Percentiles rank a stretch among this genome's conserved stretches.
phyloP scores from a whole-genome alignment of 176 grass and related monocot species.

The Oryza australiensis region DNA sequence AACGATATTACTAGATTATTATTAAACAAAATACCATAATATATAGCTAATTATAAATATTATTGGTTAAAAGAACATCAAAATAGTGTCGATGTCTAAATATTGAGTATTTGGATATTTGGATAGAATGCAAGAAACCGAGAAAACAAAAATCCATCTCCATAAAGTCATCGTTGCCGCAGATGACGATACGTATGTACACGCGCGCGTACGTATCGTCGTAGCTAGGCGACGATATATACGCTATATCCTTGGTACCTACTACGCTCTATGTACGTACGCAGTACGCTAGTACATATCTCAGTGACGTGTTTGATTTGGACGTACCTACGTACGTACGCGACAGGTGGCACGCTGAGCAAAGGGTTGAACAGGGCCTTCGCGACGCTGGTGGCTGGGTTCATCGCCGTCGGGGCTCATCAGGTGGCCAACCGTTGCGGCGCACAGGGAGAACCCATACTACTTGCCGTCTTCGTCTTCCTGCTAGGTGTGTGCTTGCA shows the following conservation, averaged over 20 bases:
- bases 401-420: constrained; percentile 77
- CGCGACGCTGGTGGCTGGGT: constrained; percentile 63
- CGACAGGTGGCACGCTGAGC: constrained; percentile 72
- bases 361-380: constrained; percentile 71
- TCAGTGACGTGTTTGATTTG: not conserved
- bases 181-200: not conserved
- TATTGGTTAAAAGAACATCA: too few species aligned
- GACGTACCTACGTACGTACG: not conserved
- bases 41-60: too few species aligned
- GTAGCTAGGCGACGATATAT: not conserved
- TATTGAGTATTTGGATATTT: too few species aligned
- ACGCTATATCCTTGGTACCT: not conserved
- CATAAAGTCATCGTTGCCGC: not conserved
- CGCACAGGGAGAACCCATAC: constrained; percentile 59
- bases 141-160: too few species aligned
- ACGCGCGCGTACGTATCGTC: not conserved
- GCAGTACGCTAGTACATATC: not conserved
- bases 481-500: constrained; percentile 45
- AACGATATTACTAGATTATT: too few species aligned
- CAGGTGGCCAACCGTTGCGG: constrained; percentile 55
- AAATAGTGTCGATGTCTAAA: too few species aligned
- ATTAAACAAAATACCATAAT: too few species aligned
- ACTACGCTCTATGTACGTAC: not conserved
- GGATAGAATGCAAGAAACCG: too few species aligned
- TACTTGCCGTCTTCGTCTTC: constrained; percentile 80